phyloP scores from a whole-genome alignment of 768 basidiomycete species.

The Psilocybe cyanescens region DNA sequence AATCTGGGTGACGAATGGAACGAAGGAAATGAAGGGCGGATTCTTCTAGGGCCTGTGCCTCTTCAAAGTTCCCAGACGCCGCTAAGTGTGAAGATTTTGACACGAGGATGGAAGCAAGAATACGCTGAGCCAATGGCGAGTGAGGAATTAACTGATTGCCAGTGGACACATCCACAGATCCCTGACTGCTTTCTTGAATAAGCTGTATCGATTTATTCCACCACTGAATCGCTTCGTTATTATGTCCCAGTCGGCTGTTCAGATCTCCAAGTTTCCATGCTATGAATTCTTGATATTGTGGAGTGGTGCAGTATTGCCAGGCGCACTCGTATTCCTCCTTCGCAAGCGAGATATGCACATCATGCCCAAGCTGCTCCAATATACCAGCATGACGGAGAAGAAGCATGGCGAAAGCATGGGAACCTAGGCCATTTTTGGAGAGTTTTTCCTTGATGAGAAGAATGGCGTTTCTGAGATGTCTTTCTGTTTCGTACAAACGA shows the following conservation, averaged over 20 bases:
- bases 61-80: slow-evolving; percentile 52
- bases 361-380: slow-evolving; percentile 61
- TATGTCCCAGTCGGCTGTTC: slow-evolving; percentile 55
- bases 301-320: slow-evolving; percentile 46
- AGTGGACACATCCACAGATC: neutral
- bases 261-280: slow-evolving; percentile 75
- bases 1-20: slow-evolving; percentile 51
- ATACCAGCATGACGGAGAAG: slow-evolving; percentile 55
- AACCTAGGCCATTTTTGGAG: slow-evolving; percentile 40
- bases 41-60: slow-evolving; percentile 64
- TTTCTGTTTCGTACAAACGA: slow-evolving; percentile 55
- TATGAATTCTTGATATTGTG: slow-evolving; percentile 43
- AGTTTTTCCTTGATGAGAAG: slow-evolving; percentile 44
- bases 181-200: slow-evolving; percentile 26
- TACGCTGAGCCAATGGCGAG: slow-evolving; percentile 68
- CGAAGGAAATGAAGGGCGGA: slow-evolving; percentile 57
- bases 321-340: slow-evolving; percentile 59
- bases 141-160: slow-evolving; percentile 19
- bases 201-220: slow-evolving; percentile 65
- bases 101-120: slow-evolving; percentile 60
- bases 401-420: slow-evolving; percentile 58
- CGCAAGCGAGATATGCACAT: slow-evolving; percentile 54
- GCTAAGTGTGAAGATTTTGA: slow-evolving; percentile 77
- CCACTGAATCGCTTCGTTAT: slow-evolving; percentile 63
- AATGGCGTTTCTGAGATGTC: slow-evolving; percentile 55